Evolutionary conservation across 176 grass and related monocot species (phyloP), one percentile per base, ranked within the genome.

Genomic region (Oryza meridionalis): DNA sequence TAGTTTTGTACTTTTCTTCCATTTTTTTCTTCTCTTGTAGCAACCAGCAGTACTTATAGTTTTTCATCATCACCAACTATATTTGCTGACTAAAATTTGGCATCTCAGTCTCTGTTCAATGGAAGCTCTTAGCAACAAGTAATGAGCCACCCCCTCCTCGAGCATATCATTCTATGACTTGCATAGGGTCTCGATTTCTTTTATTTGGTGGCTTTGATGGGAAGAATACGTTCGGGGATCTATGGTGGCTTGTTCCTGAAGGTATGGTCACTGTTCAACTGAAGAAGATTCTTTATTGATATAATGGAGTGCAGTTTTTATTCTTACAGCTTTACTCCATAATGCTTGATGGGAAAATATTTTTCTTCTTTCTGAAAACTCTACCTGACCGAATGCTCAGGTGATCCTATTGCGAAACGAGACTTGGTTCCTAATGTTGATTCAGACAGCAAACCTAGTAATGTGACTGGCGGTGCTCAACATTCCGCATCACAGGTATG

Each of bases 161-260:
- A 43, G 92, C 96, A 78, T 98, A 98, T 84, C 96, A 98, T 64
- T 98, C 96, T 76, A 95, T 98, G 91, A 95, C 77, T 88, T 92
- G 84, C 47, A 78, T 95, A 79, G 90, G 91, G 50, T 69, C 88
- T 84, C 89, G 85, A 40, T 95, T 93, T 89, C 91, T 98, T 86
- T 86, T 98, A 77, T 98, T 98, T 93, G 96, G 96, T 77, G 96
- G 96, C 58, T 98, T 98, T 88, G 96, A 98, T 85, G 96, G 96
- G 69, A 98, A 98, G 79, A 93, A 88, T 66, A 95, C 96, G 1
- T 98, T 98, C 83, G 91, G 91, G 7, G 96, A 98, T 87, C 83
- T 98, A 65, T 98, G 96, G 96, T 98, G 96, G 96, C 90, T 98
- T 79, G 96, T 98, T 84, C 87, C 91, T 90, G 92, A 94, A 95